Percentiles rank a stretch among this genome's conserved stretches.
Evolutionary conservation across 768 basidiomycete genomes (phyloP).

Genomic region (Omphalotus guepiniiformis): DNA sequence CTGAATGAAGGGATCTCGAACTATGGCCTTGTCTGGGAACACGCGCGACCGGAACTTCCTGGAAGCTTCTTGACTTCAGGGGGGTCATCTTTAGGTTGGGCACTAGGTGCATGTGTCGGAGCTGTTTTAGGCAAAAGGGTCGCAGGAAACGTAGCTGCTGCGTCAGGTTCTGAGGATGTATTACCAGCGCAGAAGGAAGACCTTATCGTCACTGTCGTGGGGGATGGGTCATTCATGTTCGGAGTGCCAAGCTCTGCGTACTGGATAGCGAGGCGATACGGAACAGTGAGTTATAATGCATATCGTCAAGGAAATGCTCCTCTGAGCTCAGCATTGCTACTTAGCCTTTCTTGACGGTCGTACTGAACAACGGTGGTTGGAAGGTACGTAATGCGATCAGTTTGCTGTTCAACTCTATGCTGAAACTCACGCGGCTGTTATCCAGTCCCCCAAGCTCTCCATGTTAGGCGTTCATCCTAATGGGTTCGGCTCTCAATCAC

Average conservation of each 20-base stretch:
- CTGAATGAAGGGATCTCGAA: conserved; percentile 66
- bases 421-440: conserved; percentile 4
- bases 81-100: conserved; percentile 67
- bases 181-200: conserved; percentile 39
- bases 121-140: conserved; percentile 41
- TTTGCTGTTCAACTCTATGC: not conserved
- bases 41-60: conserved; percentile 47
- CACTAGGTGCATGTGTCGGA: conserved; percentile 61
- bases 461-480: conserved; percentile 62
- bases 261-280: conserved; percentile 70
- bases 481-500: conserved; percentile 45
- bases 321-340: not conserved
- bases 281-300: conserved; percentile 52
- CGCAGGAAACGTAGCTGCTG: not conserved
- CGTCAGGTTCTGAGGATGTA: conserved; percentile 16
- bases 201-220: conserved; percentile 56
- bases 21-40: conserved; percentile 50
- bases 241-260: conserved; percentile 60
- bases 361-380: conserved; percentile 74
- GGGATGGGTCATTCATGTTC: conserved; percentile 69
- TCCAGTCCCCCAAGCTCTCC: conserved; percentile 55
- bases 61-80: conserved; percentile 55
- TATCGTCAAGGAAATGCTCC: not conserved
- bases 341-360: conserved; percentile 66
- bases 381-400: conserved; percentile 31